Base-by-base conservation (phyloP, 345 rosid genomes). In the Camelina hispida region DNA sequence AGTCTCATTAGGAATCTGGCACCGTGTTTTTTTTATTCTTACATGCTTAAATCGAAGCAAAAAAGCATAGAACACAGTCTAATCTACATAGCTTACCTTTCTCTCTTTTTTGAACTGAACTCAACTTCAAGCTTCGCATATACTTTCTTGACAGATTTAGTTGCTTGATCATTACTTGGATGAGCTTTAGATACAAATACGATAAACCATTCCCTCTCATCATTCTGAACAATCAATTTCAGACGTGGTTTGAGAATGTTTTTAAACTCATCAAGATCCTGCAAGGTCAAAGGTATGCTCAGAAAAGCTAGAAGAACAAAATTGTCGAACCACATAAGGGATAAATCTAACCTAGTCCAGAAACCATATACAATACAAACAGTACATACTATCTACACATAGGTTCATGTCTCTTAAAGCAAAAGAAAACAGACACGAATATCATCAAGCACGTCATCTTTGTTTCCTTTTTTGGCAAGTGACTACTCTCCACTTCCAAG, bases 211-310 rank as follows among this genome's bases (percentile, higher is more conserved):
- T 95, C 97, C 68, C 86, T 80, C 82, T 95, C 99, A 43, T 95
- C 98, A 72, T 92, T 95, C 72, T 92, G 97, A 74, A 84, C 92
- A 80, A 95, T 89, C 61, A 90, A 81, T 81, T 89, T 95, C 76
- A 92, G 84, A 48, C 96, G 96, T 13, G 99, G 99, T 76, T 88
- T 92, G 73, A 95, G 93, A 74, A 95, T 95, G 81, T 87, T 88
- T 82, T 87, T 92, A 83, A 90, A 90, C 87, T 95, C 99, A 61
- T 92, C 99, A 84, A 90, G 97, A 86, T 92, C 98, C 99, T 95
- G 85, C 61, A 74, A 79, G 22, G 62, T 42, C 47, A 67, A 78
- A 60, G 7, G 51, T 38, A 43, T 7, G 43, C 53, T 62, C 53
- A 62, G 68, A 25, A 62, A 62, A 44, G 38, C 52, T 62, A 62